Evolutionary conservation across 768 basidiomycete species (phyloP).

Genomic region (Mycena polygramma): DNA sequence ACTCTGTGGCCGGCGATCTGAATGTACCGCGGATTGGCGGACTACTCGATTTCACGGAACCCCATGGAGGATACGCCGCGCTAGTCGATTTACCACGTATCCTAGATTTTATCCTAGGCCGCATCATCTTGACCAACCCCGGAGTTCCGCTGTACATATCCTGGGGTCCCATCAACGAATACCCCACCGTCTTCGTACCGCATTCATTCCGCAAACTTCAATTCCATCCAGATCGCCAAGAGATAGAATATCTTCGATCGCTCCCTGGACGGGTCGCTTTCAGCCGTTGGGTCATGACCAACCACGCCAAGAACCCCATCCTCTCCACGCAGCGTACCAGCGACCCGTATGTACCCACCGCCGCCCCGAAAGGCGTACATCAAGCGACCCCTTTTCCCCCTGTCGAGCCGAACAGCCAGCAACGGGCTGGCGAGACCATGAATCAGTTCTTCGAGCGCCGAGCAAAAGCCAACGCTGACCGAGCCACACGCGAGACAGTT

Average conservation of each 20-base stretch:
- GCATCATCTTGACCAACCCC: background rate
- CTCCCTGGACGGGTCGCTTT: background rate
- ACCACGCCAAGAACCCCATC: background rate
- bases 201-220: too few relatives aligned
- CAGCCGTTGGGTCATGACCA: background rate
- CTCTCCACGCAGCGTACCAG: background rate
- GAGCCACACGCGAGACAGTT: background rate
- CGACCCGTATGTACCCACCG: background rate
- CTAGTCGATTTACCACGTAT: background rate
- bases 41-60: conserved; percentile 12
- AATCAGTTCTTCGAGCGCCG: conserved; percentile 1
- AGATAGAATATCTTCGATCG: background rate
- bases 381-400: conserved; percentile 20
- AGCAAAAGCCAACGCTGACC: background rate
- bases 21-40: conserved; percentile 21
- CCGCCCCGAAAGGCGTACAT: too few relatives aligned
- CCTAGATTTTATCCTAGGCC: background rate
- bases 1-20: conserved; percentile 23
- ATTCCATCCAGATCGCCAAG: background rate
- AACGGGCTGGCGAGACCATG: conserved; percentile 2
- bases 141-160: background rate
- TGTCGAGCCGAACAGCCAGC: background rate
- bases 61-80: background rate
- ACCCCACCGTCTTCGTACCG: background rate
- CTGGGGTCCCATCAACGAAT: background rate